These are phyloP conservation scores for Lizonia empirigonia DNA, from an alignment of 2,329 filamentous ascomycete genomes.

Conservation along the genomic window DNA sequence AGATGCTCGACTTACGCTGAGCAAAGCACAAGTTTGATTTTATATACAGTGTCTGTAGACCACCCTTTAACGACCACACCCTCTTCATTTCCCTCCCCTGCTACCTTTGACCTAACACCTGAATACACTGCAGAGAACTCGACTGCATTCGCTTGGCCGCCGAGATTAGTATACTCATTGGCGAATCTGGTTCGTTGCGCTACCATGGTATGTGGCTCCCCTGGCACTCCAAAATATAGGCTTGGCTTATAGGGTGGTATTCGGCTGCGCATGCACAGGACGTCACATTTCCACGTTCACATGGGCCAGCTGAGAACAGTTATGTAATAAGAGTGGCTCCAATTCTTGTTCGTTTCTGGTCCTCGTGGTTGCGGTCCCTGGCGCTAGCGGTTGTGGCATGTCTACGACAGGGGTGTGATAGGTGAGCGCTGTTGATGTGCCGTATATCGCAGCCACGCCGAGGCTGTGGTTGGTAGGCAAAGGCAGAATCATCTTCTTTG, in stretches of 20 bases:
- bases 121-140: no score
- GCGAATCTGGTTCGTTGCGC: not conserved
- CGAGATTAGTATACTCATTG: not conserved
- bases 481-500: not conserved
- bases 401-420: conserved; percentile 11
- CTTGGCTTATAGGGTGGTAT: conserved; percentile 3
- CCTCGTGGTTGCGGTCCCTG: conserved; percentile 6
- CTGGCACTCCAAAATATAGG: not conserved
- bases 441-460: conserved; percentile 9
- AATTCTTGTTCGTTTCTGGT: conserved; percentile 2
- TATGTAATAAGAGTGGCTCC: not conserved
- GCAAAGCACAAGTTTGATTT: no score
- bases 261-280: not conserved
- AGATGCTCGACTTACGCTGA: no score
- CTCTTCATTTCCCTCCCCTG: not conserved
- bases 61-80: not conserved
- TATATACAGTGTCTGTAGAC: not conserved
- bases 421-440: conserved; percentile 10
- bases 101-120: no score
- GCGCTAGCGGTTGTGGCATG: conserved; percentile 9
- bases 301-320: not conserved
- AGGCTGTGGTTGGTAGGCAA: not conserved
- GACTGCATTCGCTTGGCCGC: conserved; percentile 1
- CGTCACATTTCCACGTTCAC: not conserved
- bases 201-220: not conserved